Evolutionary conservation across 441 rosid species (phyloP), one percentile per base, ranked within the genome.

Genomic region (Gossypium gossypioides): DNA sequence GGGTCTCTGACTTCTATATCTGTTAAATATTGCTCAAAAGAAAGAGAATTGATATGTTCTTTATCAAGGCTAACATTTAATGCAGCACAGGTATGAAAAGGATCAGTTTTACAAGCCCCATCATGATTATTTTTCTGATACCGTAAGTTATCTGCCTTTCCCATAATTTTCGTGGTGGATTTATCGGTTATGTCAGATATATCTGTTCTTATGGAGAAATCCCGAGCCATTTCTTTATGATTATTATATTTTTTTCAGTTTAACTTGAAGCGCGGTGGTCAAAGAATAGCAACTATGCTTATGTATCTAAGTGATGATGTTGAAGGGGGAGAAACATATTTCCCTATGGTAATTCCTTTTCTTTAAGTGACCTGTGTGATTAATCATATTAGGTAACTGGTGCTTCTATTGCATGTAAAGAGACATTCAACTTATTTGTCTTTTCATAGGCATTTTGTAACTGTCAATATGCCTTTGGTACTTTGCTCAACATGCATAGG

Each of bases 251-350:
- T 16, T 55, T 55, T 57, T 40, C 83, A 94, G 98, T 94, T 90
- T 76, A 94, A 94, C 76, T 67, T 94, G 81, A 88, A 92, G 75
- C 93, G 89, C 0, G 97, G 99, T 61, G 99, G 99, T 81, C 99
- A 94, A 76, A 87, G 94, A 18, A 69, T 94, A 64, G 97, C 97
- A 69, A 94, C 99, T 27, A 79, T 92, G 89, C 92, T 94, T 56
- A 91, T 94, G 97, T 92, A 94, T 82, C 77, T 94, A 69, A 94
- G 87, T 22, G 91, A 89, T 74, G 83, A 83, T 60, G 96, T 92
- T 27, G 92, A 94, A 79, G 99, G 97, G 67, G 99, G 99, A 80
- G 99, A 94, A 84, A 94, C 99, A 55, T 88, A 88, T 81, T 94
- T 94, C 76, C 99, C 97, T 58, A 66, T 78, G 97, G 99, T 94